Conservation (phyloP, 2,329 filamentous ascomycete genomes). For the Colletotrichum karsti region DNA sequence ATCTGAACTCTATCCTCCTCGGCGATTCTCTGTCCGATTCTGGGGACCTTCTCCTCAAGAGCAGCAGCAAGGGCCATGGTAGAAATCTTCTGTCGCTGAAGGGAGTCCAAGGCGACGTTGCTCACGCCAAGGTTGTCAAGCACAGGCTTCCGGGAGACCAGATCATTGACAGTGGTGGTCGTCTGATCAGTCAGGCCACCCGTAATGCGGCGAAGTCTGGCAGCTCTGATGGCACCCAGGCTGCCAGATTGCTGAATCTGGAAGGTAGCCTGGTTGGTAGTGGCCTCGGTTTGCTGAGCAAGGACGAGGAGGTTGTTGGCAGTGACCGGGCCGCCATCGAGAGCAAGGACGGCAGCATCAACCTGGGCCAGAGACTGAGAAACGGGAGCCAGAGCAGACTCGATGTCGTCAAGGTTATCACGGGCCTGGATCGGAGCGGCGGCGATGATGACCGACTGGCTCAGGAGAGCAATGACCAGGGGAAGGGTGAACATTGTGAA, state of each 20-base stretch:
- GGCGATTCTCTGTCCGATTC: slow-evolving; percentile 36
- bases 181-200: slow-evolving; percentile 32
- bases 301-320: slow-evolving; percentile 20
- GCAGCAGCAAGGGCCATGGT: slow-evolving; percentile 33
- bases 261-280: slow-evolving; percentile 31
- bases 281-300: slow-evolving; percentile 21
- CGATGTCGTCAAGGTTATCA: slow-evolving; percentile 12
- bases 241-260: slow-evolving; percentile 35
- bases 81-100: slow-evolving; percentile 33
- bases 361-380: slow-evolving; percentile 7
- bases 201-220: slow-evolving; percentile 32
- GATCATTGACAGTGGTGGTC: slow-evolving; percentile 30
- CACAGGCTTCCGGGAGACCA: slow-evolving; percentile 35
- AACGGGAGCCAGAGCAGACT: slow-evolving; percentile 13
- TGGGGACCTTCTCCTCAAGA: slow-evolving; percentile 36
- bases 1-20: slow-evolving; percentile 33
- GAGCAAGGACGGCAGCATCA: slow-evolving; percentile 14
- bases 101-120: slow-evolving; percentile 31
- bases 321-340: slow-evolving; percentile 18
- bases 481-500: slow-evolving; percentile 11
- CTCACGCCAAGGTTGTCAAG: slow-evolving; percentile 37
- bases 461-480: slow-evolving; percentile 16
- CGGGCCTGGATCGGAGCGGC: slow-evolving; percentile 3
- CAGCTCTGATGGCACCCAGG: slow-evolving; percentile 31
- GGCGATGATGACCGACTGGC: slow-evolving; percentile 15